Base-by-base conservation (phyloP, 1,284 basidiomycete genomes). In the Kalmanozyma brasiliensis region DNA sequence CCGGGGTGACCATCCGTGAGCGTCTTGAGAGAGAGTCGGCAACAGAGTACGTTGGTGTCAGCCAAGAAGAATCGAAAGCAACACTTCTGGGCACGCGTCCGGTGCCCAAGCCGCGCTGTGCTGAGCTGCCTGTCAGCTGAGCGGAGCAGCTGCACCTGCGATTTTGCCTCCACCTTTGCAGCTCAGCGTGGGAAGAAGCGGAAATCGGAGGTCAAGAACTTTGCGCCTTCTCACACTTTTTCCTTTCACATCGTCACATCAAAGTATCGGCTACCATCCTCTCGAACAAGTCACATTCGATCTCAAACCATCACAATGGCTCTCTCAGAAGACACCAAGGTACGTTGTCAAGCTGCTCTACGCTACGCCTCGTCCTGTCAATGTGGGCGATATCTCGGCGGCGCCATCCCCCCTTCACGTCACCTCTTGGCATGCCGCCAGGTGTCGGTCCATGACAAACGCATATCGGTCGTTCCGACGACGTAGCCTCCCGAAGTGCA, bases 291-390 rank as follows among this genome's bases (percentile, higher is more conserved):
- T 38, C 38, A 24, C 49, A 22, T 20, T 30, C 23, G 10, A 17
- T 26, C 17, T 22, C 26, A n/a, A 19, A 48, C 36, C 34, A 16
- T 46, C 52, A 65, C 20, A 40, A 75, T 78, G 74, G 65, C 70
- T 32, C 68, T 78, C 43, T 78, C 77, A n/a, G 77, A 78, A 45
- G 77, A 78, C 48, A 78, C 77, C 36, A 78, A 78, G 77, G 77
- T 75, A 42, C 29, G 74, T 62, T 1, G n/a, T 13, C 26, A 29
- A 17, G 8, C 16, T 7, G 16, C n/a, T n/a, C n/a, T n/a, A n/a
- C n/a, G n/a, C n/a, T n/a, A n/a, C n/a, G n/a, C n/a, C n/a, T 32
- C 17, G n/a, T 13, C 4, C 17, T 9, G 20, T 32, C 19, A 38
- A 11, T 29, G 26, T 11, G 26, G 26, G 11, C 26, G 26, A 11